Conservation (phyloP, 129 eudicot species). For the Artemisia annua region DNA sequence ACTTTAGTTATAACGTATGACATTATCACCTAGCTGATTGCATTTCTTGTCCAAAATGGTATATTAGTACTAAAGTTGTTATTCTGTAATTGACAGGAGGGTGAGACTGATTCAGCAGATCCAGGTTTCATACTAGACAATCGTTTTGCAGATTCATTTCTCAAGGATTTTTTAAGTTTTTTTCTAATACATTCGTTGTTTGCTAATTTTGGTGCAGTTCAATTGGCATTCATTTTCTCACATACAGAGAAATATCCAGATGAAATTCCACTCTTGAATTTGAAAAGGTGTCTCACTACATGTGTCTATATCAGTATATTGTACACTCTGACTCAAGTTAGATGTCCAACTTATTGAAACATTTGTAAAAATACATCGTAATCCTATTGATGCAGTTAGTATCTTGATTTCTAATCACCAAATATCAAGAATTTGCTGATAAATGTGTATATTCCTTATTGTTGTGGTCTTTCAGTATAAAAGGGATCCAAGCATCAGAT, state of each 20-base stretch:
- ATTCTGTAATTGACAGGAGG: slow-evolving; percentile 52
- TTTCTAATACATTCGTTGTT: not conserved
- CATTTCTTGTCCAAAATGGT: not conserved
- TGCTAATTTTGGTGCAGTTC: slow-evolving; percentile 56
- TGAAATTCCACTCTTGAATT: slow-evolving; percentile 82
- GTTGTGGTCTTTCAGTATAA: slow-evolving; percentile 47
- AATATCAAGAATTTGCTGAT: not conserved
- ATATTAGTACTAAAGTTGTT: not conserved
- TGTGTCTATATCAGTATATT: not conserved
- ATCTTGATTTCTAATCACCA: slow-evolving; percentile 7
- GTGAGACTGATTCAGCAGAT: slow-evolving; percentile 43
- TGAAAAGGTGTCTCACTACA: slow-evolving; percentile 54
- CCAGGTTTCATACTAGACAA: slow-evolving; percentile 51
- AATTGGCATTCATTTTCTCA: slow-evolving; percentile 74
- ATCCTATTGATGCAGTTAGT: slow-evolving; percentile 8
- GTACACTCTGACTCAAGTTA: slow-evolving; percentile 3
- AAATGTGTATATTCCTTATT: slow-evolving; percentile 1
- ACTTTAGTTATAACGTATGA: no score
- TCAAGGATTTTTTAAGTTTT: slow-evolving; percentile 14
- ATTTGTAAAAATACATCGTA: not conserved
- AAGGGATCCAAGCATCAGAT: slow-evolving; percentile 63
- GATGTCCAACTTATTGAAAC: not conserved
- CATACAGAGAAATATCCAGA: slow-evolving; percentile 96
- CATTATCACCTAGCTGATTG: no score
- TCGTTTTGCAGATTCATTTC: slow-evolving; percentile 23